Conservation (phyloP, 2,329 filamentous ascomycete species). For the Ascochyta rabiei region DNA sequence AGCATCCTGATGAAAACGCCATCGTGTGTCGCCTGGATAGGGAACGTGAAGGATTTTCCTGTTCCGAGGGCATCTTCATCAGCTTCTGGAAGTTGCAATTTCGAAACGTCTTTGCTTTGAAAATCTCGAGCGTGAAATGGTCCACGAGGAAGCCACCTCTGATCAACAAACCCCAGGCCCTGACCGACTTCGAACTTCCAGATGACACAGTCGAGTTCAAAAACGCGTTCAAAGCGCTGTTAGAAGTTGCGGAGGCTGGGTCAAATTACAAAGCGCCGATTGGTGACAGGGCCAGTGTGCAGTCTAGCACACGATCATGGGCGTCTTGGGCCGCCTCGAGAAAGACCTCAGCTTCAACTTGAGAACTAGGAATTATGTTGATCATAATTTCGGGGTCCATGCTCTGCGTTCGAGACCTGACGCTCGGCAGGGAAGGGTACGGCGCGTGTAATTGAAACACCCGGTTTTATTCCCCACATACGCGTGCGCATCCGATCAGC, state of each 20-base stretch:
- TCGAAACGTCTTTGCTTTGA: constrained; percentile 32
- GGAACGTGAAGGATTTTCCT: constrained; percentile 27
- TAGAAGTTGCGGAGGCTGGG: constrained; percentile 24
- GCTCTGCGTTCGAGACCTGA: constrained; percentile 6
- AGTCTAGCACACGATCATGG: background rate
- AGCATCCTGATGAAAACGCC: constrained; percentile 16
- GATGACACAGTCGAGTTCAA: constrained; percentile 24
- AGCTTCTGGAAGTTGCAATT: constrained; percentile 35
- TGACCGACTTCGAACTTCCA: background rate
- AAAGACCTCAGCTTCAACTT: background rate
- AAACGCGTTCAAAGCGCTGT: constrained; percentile 25
- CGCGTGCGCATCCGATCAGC: background rate
- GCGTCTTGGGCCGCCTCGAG: background rate
- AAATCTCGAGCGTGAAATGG: constrained; percentile 27
- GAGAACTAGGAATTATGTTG: background rate
- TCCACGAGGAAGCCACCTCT: constrained; percentile 17
- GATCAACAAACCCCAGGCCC: background rate
- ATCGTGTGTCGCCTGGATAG: constrained; percentile 34
- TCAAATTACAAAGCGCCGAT: background rate
- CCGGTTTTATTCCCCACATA: constrained; percentile 12
- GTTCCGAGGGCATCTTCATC: constrained; percentile 30
- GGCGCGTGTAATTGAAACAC: constrained; percentile 15
- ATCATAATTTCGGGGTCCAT: background rate
- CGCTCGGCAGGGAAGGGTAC: constrained; percentile 4
- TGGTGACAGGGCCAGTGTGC: background rate